Evolutionary conservation across 768 basidiomycete species (phyloP).

Genomic region (Mycena floridula): DNA sequence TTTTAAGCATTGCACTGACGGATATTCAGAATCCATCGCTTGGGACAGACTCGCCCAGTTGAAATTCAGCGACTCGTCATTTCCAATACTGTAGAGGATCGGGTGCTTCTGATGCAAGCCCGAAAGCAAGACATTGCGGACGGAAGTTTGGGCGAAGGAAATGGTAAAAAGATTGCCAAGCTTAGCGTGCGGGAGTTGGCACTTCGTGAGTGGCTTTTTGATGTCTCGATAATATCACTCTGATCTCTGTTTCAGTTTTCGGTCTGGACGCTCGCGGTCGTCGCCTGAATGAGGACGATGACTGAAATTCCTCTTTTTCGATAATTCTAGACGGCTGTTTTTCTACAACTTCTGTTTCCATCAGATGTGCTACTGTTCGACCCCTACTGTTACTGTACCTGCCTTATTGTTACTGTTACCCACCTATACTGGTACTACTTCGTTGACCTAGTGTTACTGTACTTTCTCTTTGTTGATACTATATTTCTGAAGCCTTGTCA

Average conservation of each 20-base stretch:
- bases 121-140: conserved; percentile 59
- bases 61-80: conserved; percentile 53
- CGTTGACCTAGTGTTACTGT: too few relatives aligned
- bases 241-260: conserved; percentile 44
- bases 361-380: background rate
- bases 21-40: conserved; percentile 33
- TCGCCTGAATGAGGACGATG: conserved; percentile 16
- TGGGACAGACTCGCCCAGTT: conserved; percentile 50
- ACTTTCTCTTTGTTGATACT: too few relatives aligned
- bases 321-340: too few relatives aligned
- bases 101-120: conserved; percentile 60
- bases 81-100: conserved; percentile 57
- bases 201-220: conserved; percentile 29
- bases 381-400: too few relatives aligned
- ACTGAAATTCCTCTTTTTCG: too few relatives aligned
- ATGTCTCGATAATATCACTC: conserved; percentile 1
- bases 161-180: conserved; percentile 50
- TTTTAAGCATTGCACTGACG: conserved; percentile 2
- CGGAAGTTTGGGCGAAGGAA: conserved; percentile 57
- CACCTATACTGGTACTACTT: too few relatives aligned
- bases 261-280: conserved; percentile 34
- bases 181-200: too few relatives aligned
- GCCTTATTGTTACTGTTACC: too few relatives aligned
- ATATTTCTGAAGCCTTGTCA: too few relatives aligned
- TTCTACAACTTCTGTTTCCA: background rate